phyloP scores from a whole-genome alignment of 2,329 filamentous ascomycete species.

The Botrytis deweyae region DNA sequence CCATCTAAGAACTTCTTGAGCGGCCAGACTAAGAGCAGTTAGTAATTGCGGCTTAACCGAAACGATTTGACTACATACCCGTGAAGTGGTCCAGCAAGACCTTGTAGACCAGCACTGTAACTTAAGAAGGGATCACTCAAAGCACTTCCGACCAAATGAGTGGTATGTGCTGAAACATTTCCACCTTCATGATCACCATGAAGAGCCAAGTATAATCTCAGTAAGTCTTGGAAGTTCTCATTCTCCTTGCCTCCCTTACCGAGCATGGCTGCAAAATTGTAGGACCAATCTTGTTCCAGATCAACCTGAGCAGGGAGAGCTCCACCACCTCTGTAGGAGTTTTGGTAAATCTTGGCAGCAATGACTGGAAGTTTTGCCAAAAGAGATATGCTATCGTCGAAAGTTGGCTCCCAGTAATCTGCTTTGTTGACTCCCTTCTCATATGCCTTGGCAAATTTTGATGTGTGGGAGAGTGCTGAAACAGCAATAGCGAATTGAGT shows the following conservation, averaged over 20 bases:
- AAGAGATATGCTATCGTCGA: constrained; percentile 90
- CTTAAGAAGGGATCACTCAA: constrained; percentile 93
- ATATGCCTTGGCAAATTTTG: constrained; percentile 90
- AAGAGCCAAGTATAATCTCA: constrained; percentile 90
- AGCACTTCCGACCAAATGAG: constrained; percentile 91
- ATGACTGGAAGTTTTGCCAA: constrained; percentile 96
- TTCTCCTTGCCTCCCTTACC: constrained; percentile 86
- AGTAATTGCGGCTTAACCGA: constrained; percentile 6
- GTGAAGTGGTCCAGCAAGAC: constrained; percentile 90
- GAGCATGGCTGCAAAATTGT: constrained; percentile 97
- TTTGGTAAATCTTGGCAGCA: constrained; percentile 96
- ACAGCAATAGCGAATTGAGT: constrained; percentile 96
- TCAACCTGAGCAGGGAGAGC: constrained; percentile 76
- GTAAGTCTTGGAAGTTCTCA: constrained; percentile 91
- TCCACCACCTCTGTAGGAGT: constrained; percentile 76
- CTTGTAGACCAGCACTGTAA: constrained; percentile 93
- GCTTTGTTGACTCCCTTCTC: constrained; percentile 89
- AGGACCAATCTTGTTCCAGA: constrained; percentile 88
- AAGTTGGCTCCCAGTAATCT: constrained; percentile 98
- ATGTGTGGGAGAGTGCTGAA: constrained; percentile 92
- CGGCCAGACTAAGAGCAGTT: constrained; percentile 64
- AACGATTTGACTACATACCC: constrained; percentile 50
- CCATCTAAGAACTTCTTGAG: constrained; percentile 96
- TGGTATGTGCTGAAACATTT: constrained; percentile 94
- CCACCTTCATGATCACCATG: constrained; percentile 98